Evolutionary conservation across 345 rosid genomes (phyloP), one percentile per base, ranked within the genome.

Genomic region (Bruguiera sexangula): DNA sequence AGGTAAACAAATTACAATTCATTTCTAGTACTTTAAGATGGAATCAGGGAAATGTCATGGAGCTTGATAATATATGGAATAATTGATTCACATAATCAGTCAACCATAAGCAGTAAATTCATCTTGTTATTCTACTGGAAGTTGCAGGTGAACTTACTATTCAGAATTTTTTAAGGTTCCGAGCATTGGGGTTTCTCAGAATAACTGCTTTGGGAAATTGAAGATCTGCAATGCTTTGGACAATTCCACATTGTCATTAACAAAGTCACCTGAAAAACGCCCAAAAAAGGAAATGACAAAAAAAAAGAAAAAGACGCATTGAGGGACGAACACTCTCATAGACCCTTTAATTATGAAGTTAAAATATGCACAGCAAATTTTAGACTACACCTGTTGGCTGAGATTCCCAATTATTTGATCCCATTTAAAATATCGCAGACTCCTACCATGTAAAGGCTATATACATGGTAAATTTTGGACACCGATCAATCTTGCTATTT

Each of bases 121-220:
- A 1, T 39, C 46, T 39, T 39, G 4, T 11, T 37, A 8, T 37
- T 37, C 43, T 39, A 39, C 10, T 10, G 13, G 15, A 39, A 39
- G 46, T 8, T 51, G 19, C 48, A 32, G 31, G 29, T 13, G 39
- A 68, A 79, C 89, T 85, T 76, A 86, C 90, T 77, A 77, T 71
- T 65, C 67, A 80, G 20, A 89, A 87, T 59, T 84, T 51, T 19
- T 75, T 84, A 29, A 93, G 86, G 73, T 31, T 60, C 98, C 93
- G 86, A 62, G 92, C 78, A 80, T 93, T 97, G 75, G 89, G 98
- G 78, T 93, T 93, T 43, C 97, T 93, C 81, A 89, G 76, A 63
- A 89, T 84, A 62, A 83, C 88, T 69, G 91, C 93, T 82, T 89
- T 89, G 32, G 88, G 81, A 77, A 89, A 83, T 59, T 83, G 55